Evolutionary conservation across 495 filamentous ascomycete species (phyloP).

Genomic region (Cercophora newfieldiana): DNA sequence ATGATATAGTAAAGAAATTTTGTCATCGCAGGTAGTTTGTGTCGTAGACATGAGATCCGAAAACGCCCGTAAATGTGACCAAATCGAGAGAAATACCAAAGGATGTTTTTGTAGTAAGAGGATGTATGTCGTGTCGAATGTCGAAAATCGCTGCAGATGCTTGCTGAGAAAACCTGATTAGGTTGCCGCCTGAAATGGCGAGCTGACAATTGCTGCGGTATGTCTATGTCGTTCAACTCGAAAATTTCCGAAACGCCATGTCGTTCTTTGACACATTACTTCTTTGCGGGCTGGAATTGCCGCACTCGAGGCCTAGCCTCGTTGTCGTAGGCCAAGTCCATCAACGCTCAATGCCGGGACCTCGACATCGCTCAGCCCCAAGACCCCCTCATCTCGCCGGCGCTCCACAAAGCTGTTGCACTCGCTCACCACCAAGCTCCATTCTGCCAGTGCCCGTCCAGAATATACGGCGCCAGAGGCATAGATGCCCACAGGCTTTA

Average conservation of each 20-base stretch:
- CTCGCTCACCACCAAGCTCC: conserved; percentile 79
- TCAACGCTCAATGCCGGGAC: conserved; percentile 87
- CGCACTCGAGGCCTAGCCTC: conserved; percentile 2
- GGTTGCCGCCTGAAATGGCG: neutral
- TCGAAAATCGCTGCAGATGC: conserved; percentile 8
- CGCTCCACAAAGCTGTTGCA: conserved; percentile 91
- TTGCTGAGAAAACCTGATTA: conserved; percentile 3
- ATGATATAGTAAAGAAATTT: conserved; percentile 1
- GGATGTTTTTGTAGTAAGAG: neutral
- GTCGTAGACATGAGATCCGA: neutral
- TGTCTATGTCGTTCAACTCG: conserved; percentile 1
- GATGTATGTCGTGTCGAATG: neutral
- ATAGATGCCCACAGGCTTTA: conserved; percentile 41
- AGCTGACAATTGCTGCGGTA: neutral
- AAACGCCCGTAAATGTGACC: neutral
- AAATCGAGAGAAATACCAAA: neutral
- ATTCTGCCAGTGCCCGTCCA: conserved; percentile 89
- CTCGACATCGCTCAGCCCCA: conserved; percentile 73
- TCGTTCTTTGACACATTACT: neutral
- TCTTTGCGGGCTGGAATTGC: neutral
- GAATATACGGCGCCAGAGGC: conserved; percentile 62
- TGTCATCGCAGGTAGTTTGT: neutral
- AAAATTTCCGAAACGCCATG: neutral
- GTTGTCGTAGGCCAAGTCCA: conserved; percentile 62
- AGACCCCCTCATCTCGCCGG: conserved; percentile 81